A percentile compares a stretch with the other conserved stretches of the same genome.
These are phyloP conservation scores for Acanthamoeba quina DNA, from an alignment of 208 protist species.

Conservation along the genomic window DNA sequence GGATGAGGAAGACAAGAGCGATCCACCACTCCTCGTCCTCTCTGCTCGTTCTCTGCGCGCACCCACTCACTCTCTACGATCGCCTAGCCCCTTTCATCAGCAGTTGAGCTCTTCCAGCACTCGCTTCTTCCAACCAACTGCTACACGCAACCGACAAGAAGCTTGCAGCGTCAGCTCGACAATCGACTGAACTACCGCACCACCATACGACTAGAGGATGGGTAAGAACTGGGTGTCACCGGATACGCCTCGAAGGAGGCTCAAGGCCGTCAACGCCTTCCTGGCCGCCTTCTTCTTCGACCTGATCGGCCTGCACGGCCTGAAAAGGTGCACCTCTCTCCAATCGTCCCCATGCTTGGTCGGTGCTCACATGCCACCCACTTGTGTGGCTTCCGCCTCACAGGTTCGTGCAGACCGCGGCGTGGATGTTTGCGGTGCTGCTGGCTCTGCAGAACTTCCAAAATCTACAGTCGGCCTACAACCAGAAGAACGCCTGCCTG, in stretches of 20 bases:
- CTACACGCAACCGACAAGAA: too few relatives aligned
- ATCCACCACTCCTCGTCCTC: neutral
- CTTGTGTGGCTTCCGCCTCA: too few relatives aligned
- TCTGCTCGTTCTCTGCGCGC: neutral
- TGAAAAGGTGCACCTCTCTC: neutral
- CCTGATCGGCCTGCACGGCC: neutral
- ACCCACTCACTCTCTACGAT: too few relatives aligned
- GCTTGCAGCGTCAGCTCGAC: too few relatives aligned
- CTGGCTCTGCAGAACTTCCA: constrained; percentile 47
- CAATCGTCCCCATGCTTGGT: too few relatives aligned
- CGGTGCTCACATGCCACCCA: too few relatives aligned
- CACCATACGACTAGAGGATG: neutral
- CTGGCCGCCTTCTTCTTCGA: constrained; percentile 10
- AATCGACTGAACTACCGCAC: neutral
- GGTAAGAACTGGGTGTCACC: constrained; percentile 11
- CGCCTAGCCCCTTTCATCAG: neutral
- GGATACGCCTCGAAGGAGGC: neutral
- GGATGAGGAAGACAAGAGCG: neutral
- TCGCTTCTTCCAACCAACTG: too few relatives aligned
- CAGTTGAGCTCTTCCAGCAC: neutral
- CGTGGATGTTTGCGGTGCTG: constrained; percentile 26
- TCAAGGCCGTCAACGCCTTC: constrained; percentile 21
- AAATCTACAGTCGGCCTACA: constrained; percentile 20
- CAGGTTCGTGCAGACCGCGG: constrained; percentile 29
- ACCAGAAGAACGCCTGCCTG: constrained; percentile 29